These are phyloP conservation scores for Colletotrichum euphorbiae DNA, from an alignment of 2,329 filamentous ascomycete genomes.

Conservation along the genomic window DNA sequence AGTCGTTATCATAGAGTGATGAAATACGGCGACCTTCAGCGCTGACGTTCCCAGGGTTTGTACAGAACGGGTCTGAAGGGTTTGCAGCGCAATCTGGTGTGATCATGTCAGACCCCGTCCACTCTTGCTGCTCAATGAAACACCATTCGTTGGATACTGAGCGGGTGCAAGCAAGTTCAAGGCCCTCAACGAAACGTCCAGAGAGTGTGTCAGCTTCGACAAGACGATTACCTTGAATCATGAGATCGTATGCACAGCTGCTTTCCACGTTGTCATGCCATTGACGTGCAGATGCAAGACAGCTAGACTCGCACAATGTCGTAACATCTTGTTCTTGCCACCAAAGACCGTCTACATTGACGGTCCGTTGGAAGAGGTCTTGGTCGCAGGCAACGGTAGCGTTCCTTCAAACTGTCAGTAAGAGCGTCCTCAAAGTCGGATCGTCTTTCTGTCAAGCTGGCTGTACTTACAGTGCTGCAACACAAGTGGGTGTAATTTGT, in stretches of 20 bases:
- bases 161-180: not conserved
- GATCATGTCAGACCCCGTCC: not conserved
- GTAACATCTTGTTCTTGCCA: slow-evolving; percentile 11
- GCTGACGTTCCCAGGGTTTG: not conserved
- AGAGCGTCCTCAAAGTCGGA: too few relatives aligned
- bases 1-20: not conserved
- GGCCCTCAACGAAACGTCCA: not conserved
- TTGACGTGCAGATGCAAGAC: slow-evolving; percentile 11
- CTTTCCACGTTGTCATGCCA: slow-evolving; percentile 1
- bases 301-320: slow-evolving; percentile 6
- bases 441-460: too few relatives aligned
- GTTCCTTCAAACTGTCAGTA: not conserved
- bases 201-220: slow-evolving; percentile 13
- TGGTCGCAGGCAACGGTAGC: slow-evolving; percentile 12
- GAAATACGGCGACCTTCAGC: not conserved
- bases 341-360: slow-evolving; percentile 16
- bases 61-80: not conserved
- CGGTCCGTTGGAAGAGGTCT: slow-evolving; percentile 22
- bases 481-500: not conserved
- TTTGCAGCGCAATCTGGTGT: not conserved
- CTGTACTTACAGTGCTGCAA: too few relatives aligned
- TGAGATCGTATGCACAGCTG: slow-evolving; percentile 6
- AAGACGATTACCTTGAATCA: slow-evolving; percentile 13
- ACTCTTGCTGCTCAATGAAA: not conserved
- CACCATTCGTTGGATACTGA: not conserved